phyloP scores from a whole-genome alignment of 306 rosid genomes.

The Vigna mungo region DNA sequence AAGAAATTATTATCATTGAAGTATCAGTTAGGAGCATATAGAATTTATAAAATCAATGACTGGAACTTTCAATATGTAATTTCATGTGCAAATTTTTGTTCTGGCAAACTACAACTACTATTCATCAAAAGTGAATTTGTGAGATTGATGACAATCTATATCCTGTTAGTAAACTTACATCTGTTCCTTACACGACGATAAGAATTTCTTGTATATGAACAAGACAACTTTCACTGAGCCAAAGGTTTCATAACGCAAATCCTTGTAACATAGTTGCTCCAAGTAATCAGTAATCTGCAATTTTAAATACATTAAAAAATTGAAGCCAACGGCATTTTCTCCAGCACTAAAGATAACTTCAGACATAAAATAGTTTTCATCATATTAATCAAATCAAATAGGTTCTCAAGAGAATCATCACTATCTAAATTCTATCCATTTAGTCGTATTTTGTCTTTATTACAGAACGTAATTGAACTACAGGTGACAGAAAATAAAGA shows the following conservation, averaged over 20 bases:
- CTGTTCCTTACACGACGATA: conserved; percentile 82
- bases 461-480: neutral
- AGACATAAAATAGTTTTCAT: conserved; percentile 24
- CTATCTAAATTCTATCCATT: conserved; percentile 2
- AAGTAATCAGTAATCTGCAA: conserved; percentile 75
- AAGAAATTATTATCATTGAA: conserved; percentile 24
- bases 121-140: conserved; percentile 2
- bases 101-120: conserved; percentile 10
- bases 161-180: conserved; percentile 71
- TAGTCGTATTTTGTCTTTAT: conserved; percentile 20
- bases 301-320: conserved; percentile 39
- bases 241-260: conserved; percentile 76
- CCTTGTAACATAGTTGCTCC: conserved; percentile 90
- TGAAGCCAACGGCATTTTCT: conserved; percentile 28
- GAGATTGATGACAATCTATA: conserved; percentile 19
- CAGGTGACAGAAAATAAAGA: conserved; percentile 23
- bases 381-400: conserved; percentile 27
- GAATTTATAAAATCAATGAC: conserved; percentile 23
- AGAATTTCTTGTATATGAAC: conserved; percentile 75
- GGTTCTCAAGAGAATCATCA: conserved; percentile 12
- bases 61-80: conserved; percentile 9
- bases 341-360: conserved; percentile 32
- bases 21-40: conserved; percentile 15
- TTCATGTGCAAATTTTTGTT: conserved; percentile 20
- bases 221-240: conserved; percentile 80